A percentile compares a stretch with the other conserved stretches of the same genome.
Conservation (phyloP, 257 asterid species). For the Nicotiana otophora region DNA sequence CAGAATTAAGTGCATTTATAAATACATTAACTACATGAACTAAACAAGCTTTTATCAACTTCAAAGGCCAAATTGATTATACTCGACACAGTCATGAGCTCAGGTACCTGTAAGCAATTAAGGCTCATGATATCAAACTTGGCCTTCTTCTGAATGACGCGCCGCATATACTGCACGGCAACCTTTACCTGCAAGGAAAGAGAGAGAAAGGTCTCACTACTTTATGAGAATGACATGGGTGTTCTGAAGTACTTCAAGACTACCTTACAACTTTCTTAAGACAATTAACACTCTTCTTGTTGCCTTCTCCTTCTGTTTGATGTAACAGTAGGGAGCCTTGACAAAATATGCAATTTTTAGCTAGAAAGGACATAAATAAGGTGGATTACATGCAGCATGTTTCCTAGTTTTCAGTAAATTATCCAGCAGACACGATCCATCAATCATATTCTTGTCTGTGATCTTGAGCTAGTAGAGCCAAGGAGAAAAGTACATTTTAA, state of each 20-base stretch:
- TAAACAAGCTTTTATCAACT: conserved; percentile 7
- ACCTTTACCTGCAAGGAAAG: conserved; percentile 61
- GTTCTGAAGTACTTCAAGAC: not conserved
- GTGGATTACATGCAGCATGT: not conserved
- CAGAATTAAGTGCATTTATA: not conserved
- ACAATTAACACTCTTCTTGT: not conserved
- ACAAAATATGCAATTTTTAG: not conserved
- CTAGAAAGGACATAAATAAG: not conserved
- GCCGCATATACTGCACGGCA: conserved; percentile 92
- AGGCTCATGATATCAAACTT: conserved; percentile 83
- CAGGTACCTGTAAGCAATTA: conserved; percentile 64
- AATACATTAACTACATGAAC: not conserved
- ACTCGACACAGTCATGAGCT: conserved; percentile 14
- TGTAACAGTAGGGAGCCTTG: not conserved
- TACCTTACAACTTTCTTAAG: not conserved
- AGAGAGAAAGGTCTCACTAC: conserved; percentile 9
- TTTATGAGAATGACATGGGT: not conserved
- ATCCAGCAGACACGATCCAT: conserved; percentile 2
- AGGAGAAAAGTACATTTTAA: not conserved
- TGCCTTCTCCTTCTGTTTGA: not conserved
- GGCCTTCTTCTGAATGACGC: conserved; percentile 84
- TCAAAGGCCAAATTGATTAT: conserved; percentile 16
- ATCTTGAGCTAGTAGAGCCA: not conserved
- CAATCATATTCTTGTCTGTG: not conserved
- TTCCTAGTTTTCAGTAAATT: not conserved